Evolutionary conservation across 768 basidiomycete species (phyloP).

Genomic region (Mycena venus): DNA sequence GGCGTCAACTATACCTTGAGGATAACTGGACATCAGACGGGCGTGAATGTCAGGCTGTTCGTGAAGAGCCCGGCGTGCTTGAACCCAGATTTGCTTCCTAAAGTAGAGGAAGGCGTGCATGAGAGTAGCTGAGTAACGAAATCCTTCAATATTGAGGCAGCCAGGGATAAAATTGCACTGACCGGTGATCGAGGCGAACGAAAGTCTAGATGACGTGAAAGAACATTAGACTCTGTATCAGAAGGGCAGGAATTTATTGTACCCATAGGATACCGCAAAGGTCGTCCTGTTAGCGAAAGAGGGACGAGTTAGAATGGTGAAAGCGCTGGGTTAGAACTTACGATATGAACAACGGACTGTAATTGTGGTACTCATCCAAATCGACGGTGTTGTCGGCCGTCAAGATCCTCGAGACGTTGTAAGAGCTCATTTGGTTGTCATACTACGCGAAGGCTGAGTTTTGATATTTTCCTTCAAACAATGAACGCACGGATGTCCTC

Average conservation of each 20-base stretch:
- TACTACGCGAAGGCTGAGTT: conserved; percentile 54
- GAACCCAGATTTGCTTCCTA: conserved; percentile 83
- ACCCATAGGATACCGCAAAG: conserved; percentile 36
- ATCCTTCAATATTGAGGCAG: not conserved
- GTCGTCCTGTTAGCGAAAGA: conserved; percentile 41
- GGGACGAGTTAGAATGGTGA: too few species aligned
- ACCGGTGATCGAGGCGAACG: conserved; percentile 82
- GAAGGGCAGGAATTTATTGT: conserved; percentile 54
- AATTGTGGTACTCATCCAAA: conserved; percentile 56
- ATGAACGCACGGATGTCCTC: conserved; percentile 11
- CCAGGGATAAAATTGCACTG: not conserved
- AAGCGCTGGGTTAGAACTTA: not conserved
- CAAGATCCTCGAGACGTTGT: conserved; percentile 72
- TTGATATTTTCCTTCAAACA: conserved; percentile 33
- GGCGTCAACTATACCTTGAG: conserved; percentile 56
- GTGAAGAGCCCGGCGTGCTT: conserved; percentile 75
- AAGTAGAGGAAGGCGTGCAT: conserved; percentile 79
- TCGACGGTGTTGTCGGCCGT: conserved; percentile 68
- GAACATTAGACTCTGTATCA: too few species aligned
- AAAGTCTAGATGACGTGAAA: conserved; percentile 66
- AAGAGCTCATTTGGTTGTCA: conserved; percentile 70
- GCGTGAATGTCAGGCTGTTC: conserved; percentile 91
- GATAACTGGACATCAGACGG: conserved; percentile 82
- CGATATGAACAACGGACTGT: conserved; percentile 23
- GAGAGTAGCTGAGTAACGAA: conserved; percentile 61